These are phyloP conservation scores for Taphrina wiesneri DNA, from an alignment of 1,139 yeast species.

Conservation along the genomic window DNA sequence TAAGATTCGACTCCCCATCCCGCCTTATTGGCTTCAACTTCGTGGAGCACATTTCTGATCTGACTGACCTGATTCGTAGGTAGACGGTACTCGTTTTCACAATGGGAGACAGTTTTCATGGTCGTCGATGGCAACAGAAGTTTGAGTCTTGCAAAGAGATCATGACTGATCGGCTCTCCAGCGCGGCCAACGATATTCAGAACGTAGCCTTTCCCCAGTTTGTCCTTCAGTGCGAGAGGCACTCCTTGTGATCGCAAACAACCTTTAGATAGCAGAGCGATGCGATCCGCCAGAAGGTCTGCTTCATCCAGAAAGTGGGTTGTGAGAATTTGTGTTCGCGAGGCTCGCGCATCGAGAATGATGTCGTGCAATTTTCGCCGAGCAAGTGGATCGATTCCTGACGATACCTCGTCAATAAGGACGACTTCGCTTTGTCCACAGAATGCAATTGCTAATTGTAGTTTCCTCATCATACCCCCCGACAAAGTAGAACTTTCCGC, in stretches of 20 bases:
- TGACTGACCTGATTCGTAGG: background rate
- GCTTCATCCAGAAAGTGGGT: conserved; percentile 49
- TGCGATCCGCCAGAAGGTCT: conserved; percentile 46
- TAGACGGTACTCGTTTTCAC: conserved; percentile 3
- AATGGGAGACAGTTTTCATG: background rate
- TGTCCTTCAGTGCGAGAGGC: conserved; percentile 45
- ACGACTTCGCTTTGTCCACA: conserved; percentile 47
- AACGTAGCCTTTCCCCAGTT: conserved; percentile 45
- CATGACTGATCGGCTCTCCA: background rate
- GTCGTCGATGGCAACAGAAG: background rate
- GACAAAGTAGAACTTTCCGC: conserved; percentile 52
- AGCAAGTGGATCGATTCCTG: conserved; percentile 48
- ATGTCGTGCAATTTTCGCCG: conserved; percentile 49
- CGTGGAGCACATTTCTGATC: conserved; percentile 3
- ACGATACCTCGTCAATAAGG: conserved; percentile 48
- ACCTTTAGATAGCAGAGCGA: conserved; percentile 47
- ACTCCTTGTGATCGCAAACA: conserved; percentile 44
- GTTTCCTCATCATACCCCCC: conserved; percentile 91
- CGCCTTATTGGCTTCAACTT: conserved; percentile 2
- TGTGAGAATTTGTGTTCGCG: conserved; percentile 45
- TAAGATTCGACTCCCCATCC: conserved; percentile 36
- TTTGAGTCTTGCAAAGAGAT: background rate
- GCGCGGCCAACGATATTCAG: background rate
- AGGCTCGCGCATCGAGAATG: conserved; percentile 44
- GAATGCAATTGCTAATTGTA: conserved; percentile 65